Percentiles rank a stretch among this genome's conserved stretches.
phyloP scores from a whole-genome alignment of 192 early-diverging fungal species.

The Coemansia sp. region DNA sequence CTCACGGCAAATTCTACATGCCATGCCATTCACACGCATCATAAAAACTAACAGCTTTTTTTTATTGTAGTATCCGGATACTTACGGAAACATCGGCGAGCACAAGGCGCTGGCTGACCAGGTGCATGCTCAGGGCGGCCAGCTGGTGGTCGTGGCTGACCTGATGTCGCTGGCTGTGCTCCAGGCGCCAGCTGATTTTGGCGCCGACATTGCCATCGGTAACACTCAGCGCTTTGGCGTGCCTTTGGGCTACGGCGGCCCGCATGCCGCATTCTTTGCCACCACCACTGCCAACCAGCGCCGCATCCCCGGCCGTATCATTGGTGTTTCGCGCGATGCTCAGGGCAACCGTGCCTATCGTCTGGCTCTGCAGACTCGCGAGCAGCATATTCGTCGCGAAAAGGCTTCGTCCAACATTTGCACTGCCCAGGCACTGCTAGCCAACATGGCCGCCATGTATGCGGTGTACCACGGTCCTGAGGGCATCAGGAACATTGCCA shows the following conservation, averaged over 20 bases:
- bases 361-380: constrained; percentile 93
- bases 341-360: constrained; percentile 87
- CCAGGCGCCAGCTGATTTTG: constrained; percentile 92
- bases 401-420: constrained; percentile 99
- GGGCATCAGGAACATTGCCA: constrained; percentile 86
- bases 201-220: constrained; percentile 97
- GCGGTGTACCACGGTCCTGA: constrained; percentile 97
- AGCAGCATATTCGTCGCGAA: constrained; percentile 99
- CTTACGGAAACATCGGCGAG: constrained; percentile 81
- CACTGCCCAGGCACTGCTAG: constrained; percentile 97
- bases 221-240: constrained; percentile 99
- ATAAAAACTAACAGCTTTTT: background rate
- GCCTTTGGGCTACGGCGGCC: constrained; percentile 97
- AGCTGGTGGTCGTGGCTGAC: constrained; percentile 92
- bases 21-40: background rate
- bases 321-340: constrained; percentile 94
- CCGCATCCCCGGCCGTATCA: constrained; percentile 91
- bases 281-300: constrained; percentile 90
- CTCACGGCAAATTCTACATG: background rate
- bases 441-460: constrained; percentile 99
- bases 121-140: constrained; percentile 76
- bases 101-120: constrained; percentile 75
- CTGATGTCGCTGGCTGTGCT: constrained; percentile 89
- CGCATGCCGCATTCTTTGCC: constrained; percentile 99
- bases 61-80: constrained; percentile 81